Base-by-base conservation (phyloP, 768 basidiomycete genomes). In the Suillus weaverae region DNA sequence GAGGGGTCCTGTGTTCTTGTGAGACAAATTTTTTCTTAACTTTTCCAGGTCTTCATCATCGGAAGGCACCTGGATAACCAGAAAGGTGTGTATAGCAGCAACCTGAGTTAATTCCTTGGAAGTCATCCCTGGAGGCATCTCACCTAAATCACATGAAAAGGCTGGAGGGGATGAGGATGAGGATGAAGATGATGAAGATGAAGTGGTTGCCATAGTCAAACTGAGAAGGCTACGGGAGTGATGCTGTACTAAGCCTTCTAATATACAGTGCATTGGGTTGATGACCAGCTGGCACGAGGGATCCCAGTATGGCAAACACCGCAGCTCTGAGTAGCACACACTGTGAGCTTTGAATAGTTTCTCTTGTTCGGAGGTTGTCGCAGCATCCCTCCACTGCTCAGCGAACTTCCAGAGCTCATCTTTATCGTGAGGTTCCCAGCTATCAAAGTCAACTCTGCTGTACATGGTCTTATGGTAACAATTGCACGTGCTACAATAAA, bases 401-500 rank as follows among this genome's bases (percentile, higher is more conserved):
- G 70, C 67, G 5, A 60, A 44, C 20, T 36, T 14, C 22, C 55
- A 54, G 35, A 62, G 59, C 26, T 70, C 66, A 18, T 64, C 43
- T 53, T 62, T 60, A 30, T 66, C 65, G 5, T 56, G 60, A 30
- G 32, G 33, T 57, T 55, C 41, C 72, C 72, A 74, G 22, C 32
- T 22, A 2, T 59, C 38, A 35, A 64, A 61, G 50, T 72, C 60
- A 4, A 50, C 48, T 50, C 48, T 50, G 9, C 48, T 1, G 4
- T 50, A 50, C 0, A 10, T 56, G 48, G 62, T 32, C 18, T 59
- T 56, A 32, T 71, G 64, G 50, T 62, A 65, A 54, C 69, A 68
- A 26, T 63, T 39, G 41, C 79, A 80, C 14, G 69, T 62, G 3
- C 73, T 71, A 61, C 79, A 80, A 64, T 76, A 74, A 26, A 67